A percentile compares a stretch with the other conserved stretches of the same genome.
phyloP scores from a whole-genome alignment of 345 rosid genomes.

The Tarenaya hassleriana region DNA sequence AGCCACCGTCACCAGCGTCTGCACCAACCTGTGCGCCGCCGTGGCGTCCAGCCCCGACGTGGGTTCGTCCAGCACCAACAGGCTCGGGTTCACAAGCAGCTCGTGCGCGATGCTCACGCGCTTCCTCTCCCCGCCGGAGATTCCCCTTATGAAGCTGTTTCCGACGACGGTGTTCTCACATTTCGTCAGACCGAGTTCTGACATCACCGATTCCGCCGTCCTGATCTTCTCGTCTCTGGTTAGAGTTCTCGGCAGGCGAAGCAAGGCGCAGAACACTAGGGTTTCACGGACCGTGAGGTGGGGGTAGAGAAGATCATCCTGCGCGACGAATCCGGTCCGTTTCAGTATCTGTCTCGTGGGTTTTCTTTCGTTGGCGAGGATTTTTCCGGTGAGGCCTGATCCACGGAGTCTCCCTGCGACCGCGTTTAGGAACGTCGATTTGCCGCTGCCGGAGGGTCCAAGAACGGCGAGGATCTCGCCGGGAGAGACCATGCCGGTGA shows the following conservation, averaged over 20 bases:
- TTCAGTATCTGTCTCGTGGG: conserved; percentile 38
- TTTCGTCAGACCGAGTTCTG: conserved; percentile 66
- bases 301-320: conserved; percentile 88
- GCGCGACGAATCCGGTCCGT: conserved; percentile 86
- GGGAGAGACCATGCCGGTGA: conserved; percentile 73
- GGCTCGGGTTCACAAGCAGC: conserved; percentile 75
- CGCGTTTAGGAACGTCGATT: conserved; percentile 76
- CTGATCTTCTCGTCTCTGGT: conserved; percentile 43
- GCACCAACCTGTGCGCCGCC: conserved; percentile 64
- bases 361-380: conserved; percentile 53
- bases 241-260: conserved; percentile 53
- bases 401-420: conserved; percentile 67
- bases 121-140: conserved; percentile 93
- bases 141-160: conserved; percentile 72
- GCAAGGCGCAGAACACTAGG: conserved; percentile 62
- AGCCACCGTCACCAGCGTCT: conserved; percentile 47
- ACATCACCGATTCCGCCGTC: conserved; percentile 55
- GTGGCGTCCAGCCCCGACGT: conserved; percentile 95
- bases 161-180: conserved; percentile 86
- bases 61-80: conserved; percentile 81
- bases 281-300: conserved; percentile 93
- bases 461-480: conserved; percentile 88
- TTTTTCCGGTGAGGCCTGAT: conserved; percentile 49
- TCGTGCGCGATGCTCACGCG: conserved; percentile 92
- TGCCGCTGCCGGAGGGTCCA: conserved; percentile 97